Conservation (phyloP, 2,329 filamentous ascomycete species). For the Neurospora crassa region DNA sequence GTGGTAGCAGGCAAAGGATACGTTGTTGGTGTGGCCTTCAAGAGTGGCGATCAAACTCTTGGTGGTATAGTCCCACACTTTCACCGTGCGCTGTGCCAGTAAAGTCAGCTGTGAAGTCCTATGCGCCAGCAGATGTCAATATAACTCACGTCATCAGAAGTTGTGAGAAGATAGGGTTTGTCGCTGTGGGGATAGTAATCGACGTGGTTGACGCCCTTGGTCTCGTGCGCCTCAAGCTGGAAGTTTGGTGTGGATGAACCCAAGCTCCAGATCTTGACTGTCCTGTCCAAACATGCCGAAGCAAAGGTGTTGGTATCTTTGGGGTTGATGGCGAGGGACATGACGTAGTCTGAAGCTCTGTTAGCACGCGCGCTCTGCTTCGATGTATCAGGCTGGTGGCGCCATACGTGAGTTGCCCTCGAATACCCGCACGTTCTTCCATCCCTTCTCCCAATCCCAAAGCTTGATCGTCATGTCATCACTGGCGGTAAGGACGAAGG, state of each 20-base stretch:
- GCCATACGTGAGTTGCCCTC: conserved; percentile 69
- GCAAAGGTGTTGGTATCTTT: conserved; percentile 92
- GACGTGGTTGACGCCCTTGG: conserved; percentile 95
- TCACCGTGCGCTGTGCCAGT: conserved; percentile 59
- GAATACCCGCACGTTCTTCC: conserved; percentile 96
- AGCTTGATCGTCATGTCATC: conserved; percentile 99
- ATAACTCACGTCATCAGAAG: conserved; percentile 62
- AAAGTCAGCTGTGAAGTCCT: background rate
- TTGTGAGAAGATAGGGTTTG: conserved; percentile 85
- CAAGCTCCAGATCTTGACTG: conserved; percentile 76
- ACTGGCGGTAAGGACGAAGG: conserved; percentile 89
- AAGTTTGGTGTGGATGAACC: conserved; percentile 92
- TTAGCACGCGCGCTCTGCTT: conserved; percentile 39
- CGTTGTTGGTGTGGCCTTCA: conserved; percentile 95
- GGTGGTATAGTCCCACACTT: conserved; percentile 98
- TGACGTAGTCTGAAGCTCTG: conserved; percentile 15
- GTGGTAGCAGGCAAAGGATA: conserved; percentile 96
- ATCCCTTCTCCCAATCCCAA: conserved; percentile 98
- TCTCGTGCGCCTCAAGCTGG: conserved; percentile 92
- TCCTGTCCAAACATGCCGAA: conserved; percentile 89
- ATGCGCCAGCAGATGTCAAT: conserved; percentile 5
- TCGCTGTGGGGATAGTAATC: conserved; percentile 75
- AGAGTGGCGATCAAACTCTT: conserved; percentile 95
- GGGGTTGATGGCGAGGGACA: conserved; percentile 85
- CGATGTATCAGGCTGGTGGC: background rate